phyloP scores from a whole-genome alignment of 1,284 basidiomycete species.

The Cerioporus squamosus region DNA sequence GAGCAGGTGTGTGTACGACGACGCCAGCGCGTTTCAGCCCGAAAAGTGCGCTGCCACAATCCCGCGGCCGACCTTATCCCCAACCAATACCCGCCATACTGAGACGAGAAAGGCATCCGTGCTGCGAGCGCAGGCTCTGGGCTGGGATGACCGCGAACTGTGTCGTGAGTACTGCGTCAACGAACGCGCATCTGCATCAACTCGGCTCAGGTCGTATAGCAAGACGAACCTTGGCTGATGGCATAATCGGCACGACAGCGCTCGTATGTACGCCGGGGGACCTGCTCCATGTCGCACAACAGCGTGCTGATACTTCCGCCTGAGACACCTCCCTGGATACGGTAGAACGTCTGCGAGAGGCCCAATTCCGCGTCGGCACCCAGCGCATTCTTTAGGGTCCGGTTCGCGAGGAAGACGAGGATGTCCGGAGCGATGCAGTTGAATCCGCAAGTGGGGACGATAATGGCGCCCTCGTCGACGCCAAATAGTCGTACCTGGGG shows the following conservation, averaged over 20 bases:
- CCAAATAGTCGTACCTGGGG: neutral
- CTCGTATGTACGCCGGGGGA: constrained; percentile 44
- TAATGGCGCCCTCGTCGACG: no score
- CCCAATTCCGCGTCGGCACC: no score
- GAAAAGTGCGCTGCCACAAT: constrained; percentile 82
- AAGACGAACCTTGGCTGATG: constrained; percentile 61
- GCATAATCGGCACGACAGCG: constrained; percentile 47
- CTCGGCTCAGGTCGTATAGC: no score
- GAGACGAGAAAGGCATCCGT: constrained; percentile 47
- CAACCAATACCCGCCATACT: constrained; percentile 63
- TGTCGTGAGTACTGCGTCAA: no score
- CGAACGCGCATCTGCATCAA: neutral
- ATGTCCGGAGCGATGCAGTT: no score
- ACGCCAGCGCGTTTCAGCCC: constrained; percentile 61
- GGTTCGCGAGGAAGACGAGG: constrained; percentile 49
- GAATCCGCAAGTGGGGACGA: no score
- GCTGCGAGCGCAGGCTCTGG: constrained; percentile 48
- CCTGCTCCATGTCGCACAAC: constrained; percentile 50
- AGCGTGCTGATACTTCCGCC: constrained; percentile 73
- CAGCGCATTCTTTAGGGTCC: no score
- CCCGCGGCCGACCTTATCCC: constrained; percentile 67
- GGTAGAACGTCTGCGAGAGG: no score
- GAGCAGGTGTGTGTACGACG: neutral
- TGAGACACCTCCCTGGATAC: constrained; percentile 49
- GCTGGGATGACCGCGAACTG: constrained; percentile 48